Evolutionary conservation across 73 alveolate genomes (phyloP).

Genomic region (Breviolum minutum): DNA sequence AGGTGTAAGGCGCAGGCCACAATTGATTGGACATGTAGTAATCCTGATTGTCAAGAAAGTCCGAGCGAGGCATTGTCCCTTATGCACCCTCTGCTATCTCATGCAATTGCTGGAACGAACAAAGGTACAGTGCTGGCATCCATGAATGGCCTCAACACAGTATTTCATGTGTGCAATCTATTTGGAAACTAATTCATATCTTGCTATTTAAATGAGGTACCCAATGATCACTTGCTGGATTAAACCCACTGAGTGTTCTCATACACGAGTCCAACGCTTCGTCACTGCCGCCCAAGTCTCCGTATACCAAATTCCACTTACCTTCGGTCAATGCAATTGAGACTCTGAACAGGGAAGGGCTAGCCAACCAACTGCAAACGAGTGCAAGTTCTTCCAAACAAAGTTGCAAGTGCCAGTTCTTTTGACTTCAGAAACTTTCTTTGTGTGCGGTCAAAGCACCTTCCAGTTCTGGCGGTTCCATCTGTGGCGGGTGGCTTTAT

Average conservation of each 20-base stretch:
- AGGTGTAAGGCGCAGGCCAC: slow-evolving; percentile 11
- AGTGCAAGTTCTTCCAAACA: too few species aligned
- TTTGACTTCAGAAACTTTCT: too few species aligned
- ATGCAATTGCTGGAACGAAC: too few species aligned
- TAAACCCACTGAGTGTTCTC: too few species aligned
- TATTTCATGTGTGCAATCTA: too few species aligned
- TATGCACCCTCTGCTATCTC: too few species aligned
- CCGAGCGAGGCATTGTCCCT: not conserved
- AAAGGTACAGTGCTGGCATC: too few species aligned
- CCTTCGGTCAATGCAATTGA: not conserved
- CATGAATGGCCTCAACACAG: too few species aligned
- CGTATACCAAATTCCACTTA: not conserved
- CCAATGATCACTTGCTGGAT: not conserved
- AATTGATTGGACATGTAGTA: not conserved
- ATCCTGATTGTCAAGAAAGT: not conserved
- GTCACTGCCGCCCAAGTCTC: not conserved
- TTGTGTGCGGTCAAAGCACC: not conserved
- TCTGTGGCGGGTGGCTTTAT: not conserved
- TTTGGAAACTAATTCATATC: too few species aligned
- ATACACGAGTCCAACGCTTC: not conserved
- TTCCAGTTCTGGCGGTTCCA: slow-evolving; percentile 65
- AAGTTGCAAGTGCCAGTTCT: too few species aligned
- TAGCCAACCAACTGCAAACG: too few species aligned
- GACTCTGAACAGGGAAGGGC: not conserved
- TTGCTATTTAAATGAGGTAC: too few species aligned